A percentile compares a stretch with the other conserved stretches of the same genome.
phyloP scores from a whole-genome alignment of 2,329 filamentous ascomycete genomes.

The Graphilbum fragrans region DNA sequence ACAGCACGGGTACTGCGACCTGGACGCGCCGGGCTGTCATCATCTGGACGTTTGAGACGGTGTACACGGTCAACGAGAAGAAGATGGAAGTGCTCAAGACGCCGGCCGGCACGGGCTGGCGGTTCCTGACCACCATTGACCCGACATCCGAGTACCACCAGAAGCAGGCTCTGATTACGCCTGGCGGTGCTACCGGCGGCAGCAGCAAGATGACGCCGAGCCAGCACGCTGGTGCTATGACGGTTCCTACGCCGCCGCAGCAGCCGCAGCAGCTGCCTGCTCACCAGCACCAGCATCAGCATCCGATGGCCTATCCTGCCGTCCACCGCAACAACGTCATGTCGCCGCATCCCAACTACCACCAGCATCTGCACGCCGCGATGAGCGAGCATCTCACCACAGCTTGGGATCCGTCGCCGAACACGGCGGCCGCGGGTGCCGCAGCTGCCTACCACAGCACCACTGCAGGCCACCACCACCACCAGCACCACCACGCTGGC shows the following conservation, averaged over 20 bases:
- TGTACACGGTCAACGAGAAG: constrained; percentile 29
- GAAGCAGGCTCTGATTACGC: constrained; percentile 26
- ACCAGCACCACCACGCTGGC: not conserved
- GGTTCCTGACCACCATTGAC: constrained; percentile 49
- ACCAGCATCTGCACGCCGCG: constrained; percentile 38
- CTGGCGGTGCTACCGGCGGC: constrained; percentile 1
- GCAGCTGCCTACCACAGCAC: not conserved
- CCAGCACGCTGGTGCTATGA: not conserved
- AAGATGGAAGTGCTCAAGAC: constrained; percentile 32
- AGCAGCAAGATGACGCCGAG: not conserved
- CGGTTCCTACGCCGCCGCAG: not conserved
- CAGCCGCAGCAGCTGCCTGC: not conserved
- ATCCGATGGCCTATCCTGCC: constrained; percentile 10
- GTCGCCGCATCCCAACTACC: constrained; percentile 37
- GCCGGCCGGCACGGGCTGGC: constrained; percentile 44
- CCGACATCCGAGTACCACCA: constrained; percentile 47
- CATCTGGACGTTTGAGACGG: constrained; percentile 50
- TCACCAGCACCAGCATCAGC: constrained; percentile 5
- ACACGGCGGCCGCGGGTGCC: not conserved
- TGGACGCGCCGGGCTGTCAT: constrained; percentile 50
- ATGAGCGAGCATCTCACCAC: constrained; percentile 45
- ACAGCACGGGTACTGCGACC: constrained; percentile 9
- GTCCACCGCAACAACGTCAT: constrained; percentile 31
- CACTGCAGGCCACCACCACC: not conserved
- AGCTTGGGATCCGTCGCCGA: constrained; percentile 7